Evolutionary conservation across 2,329 filamentous ascomycete species (phyloP).

Genomic region (Neonectria faginata): DNA sequence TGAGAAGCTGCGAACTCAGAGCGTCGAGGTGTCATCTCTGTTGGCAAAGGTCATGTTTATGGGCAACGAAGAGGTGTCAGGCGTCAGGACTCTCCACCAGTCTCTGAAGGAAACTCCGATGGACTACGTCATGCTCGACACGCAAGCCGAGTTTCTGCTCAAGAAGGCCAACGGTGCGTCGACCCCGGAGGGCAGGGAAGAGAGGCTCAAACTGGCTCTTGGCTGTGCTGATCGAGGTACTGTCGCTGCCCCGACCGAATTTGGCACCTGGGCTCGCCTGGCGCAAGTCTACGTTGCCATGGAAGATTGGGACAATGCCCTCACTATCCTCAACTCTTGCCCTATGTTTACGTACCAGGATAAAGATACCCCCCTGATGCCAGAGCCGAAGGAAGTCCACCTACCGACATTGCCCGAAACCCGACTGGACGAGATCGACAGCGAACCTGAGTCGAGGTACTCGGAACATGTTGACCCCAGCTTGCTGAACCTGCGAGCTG

Average conservation of each 20-base stretch:
- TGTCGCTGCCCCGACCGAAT: conserved; percentile 94
- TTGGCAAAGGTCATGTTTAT: conserved; percentile 92
- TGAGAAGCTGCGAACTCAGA: conserved; percentile 90
- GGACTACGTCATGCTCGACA: conserved; percentile 97
- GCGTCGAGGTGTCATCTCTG: conserved; percentile 93
- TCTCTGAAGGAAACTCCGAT: conserved; percentile 92
- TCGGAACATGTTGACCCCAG: conserved; percentile 89
- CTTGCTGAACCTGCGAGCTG: conserved; percentile 85
- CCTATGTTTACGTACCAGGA: conserved; percentile 99
- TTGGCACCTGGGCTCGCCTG: conserved; percentile 93
- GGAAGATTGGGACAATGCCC: conserved; percentile 96
- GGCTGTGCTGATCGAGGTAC: conserved; percentile 96
- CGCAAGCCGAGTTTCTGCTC: conserved; percentile 91
- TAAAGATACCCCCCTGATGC: conserved; percentile 95
- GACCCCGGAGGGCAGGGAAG: conserved; percentile 67
- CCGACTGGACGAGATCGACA: conserved; percentile 94
- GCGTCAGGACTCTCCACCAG: conserved; percentile 87
- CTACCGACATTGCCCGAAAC: conserved; percentile 90
- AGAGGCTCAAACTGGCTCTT: conserved; percentile 84
- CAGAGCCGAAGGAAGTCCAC: conserved; percentile 87
- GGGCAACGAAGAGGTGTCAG: conserved; percentile 97
- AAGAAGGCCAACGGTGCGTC: conserved; percentile 76
- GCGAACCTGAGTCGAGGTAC: conserved; percentile 83
- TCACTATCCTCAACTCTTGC: conserved; percentile 96
- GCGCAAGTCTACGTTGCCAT: conserved; percentile 93